phyloP scores from a whole-genome alignment of 306 rosid genomes.

The Casuarina cunninghamiana region DNA sequence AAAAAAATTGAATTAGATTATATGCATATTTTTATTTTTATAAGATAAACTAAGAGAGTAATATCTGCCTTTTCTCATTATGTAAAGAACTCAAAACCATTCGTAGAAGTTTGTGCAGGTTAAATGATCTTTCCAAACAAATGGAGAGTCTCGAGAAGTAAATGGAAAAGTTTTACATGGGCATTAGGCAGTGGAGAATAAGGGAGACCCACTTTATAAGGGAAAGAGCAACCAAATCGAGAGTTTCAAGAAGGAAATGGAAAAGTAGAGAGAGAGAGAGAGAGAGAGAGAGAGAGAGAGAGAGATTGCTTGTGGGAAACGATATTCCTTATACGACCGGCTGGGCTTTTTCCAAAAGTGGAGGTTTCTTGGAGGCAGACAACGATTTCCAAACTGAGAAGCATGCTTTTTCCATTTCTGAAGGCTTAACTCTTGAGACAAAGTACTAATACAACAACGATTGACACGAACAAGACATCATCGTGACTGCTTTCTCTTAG shows the following conservation, averaged over 20 bases:
- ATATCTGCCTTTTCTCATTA: too few relatives aligned
- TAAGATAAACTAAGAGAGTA: too few relatives aligned
- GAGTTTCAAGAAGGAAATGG: too few relatives aligned
- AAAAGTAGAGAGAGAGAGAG: too few relatives aligned
- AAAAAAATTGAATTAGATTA: too few relatives aligned
- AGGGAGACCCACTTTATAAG: not conserved
- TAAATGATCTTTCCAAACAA: not conserved
- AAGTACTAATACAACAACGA: slow-evolving; percentile 28
- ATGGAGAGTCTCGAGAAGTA: not conserved
- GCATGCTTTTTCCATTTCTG: slow-evolving; percentile 44
- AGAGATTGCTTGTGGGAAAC: slow-evolving; percentile 69
- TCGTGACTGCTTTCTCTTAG: slow-evolving; percentile 56
- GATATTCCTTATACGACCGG: slow-evolving; percentile 42
- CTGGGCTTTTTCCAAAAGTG: slow-evolving; percentile 45
- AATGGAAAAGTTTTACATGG: not conserved
- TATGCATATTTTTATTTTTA: too few relatives aligned
- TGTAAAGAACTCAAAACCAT: too few relatives aligned
- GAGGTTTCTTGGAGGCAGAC: slow-evolving; percentile 67
- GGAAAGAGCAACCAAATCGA: not conserved
- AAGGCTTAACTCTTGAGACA: slow-evolving; percentile 38
- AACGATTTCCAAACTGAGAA: slow-evolving; percentile 45
- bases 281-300: too few relatives aligned
- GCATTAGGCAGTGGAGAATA: not conserved
- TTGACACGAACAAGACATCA: slow-evolving; percentile 88
- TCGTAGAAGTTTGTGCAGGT: slow-evolving; percentile 5